These are phyloP conservation scores for Micromonas commoda DNA, from an alignment of 139 green algal species.

Conservation along the genomic window DNA sequence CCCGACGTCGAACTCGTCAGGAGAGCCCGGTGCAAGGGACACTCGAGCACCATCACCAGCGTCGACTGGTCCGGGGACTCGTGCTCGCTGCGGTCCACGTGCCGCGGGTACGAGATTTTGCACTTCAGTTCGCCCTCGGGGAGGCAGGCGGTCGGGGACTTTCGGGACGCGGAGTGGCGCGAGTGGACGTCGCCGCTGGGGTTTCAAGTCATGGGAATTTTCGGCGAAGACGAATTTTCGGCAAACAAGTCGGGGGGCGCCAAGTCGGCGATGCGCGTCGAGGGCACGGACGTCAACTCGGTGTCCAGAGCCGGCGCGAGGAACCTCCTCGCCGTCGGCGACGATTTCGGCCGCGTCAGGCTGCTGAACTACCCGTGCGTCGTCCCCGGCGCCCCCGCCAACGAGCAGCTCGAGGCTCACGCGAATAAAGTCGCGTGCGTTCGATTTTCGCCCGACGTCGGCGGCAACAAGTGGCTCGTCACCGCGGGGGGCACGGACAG, in stretches of 20 bases:
- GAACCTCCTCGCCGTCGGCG: neutral
- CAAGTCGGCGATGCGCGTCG: no score
- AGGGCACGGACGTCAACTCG: slow-evolving; percentile 63
- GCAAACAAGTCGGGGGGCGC: no score
- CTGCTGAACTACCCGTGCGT: neutral
- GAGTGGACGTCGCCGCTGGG: slow-evolving; percentile 56
- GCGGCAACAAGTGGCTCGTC: neutral
- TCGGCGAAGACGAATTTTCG: slow-evolving; percentile 34
- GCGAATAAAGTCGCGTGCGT: neutral
- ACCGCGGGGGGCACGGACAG: slow-evolving; percentile 13
- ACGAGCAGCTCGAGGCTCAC: neutral
- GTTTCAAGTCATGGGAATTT: slow-evolving; percentile 66
- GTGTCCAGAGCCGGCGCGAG: neutral
- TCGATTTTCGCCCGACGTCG: neutral
- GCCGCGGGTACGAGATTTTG: slow-evolving; percentile 52
- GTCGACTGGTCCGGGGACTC: slow-evolving; percentile 57
- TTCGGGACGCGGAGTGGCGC: slow-evolving; percentile 49
- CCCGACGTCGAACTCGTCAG: no score
- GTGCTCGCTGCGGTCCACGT: slow-evolving; percentile 46
- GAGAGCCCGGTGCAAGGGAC: slow-evolving; percentile 35
- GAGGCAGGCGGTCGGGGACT: slow-evolving; percentile 49
- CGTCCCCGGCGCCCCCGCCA: neutral
- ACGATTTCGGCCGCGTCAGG: neutral
- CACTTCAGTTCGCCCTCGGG: slow-evolving; percentile 54
- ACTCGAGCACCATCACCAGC: slow-evolving; percentile 47